Percentiles rank a stretch among this genome's conserved stretches.
These are phyloP conservation scores for Kalmanozyma brasiliensis DNA, from an alignment of 1,284 basidiomycete genomes.

Conservation along the genomic window DNA sequence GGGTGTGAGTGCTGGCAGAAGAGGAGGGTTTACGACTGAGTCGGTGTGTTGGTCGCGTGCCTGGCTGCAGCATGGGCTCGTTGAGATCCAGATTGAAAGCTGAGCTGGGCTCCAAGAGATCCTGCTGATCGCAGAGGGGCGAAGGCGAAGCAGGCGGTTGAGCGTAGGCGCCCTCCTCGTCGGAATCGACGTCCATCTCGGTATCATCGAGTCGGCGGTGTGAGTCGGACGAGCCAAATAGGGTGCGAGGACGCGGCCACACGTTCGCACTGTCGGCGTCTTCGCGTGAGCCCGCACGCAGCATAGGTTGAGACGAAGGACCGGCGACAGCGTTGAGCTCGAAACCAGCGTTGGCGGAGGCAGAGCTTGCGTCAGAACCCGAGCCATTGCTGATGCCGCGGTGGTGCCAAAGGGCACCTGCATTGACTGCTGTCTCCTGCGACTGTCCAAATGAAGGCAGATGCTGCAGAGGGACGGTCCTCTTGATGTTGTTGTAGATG, in stretches of 20 bases:
- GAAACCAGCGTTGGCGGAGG: slow-evolving; percentile 28
- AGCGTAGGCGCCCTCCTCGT: slow-evolving; percentile 32
- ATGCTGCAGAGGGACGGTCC: slow-evolving; percentile 36
- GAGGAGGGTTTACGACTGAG: slow-evolving; percentile 33
- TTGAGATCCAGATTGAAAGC: slow-evolving; percentile 24
- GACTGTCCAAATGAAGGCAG: slow-evolving; percentile 22
- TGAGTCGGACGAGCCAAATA: slow-evolving; percentile 33
- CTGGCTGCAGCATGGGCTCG: slow-evolving; percentile 43
- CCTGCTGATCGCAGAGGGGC: slow-evolving; percentile 39
- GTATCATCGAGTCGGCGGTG: slow-evolving; percentile 23
- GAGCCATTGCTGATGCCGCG: slow-evolving; percentile 38
- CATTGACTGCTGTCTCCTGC: neutral
- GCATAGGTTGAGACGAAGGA: slow-evolving; percentile 41
- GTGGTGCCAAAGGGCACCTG: slow-evolving; percentile 31
- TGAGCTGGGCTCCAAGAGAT: slow-evolving; percentile 16
- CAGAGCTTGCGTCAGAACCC: slow-evolving; percentile 38
- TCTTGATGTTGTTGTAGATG: slow-evolving; percentile 28
- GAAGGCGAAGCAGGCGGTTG: slow-evolving; percentile 50
- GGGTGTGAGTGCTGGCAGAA: slow-evolving; percentile 26
- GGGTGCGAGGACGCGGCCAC: slow-evolving; percentile 22
- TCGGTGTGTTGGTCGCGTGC: slow-evolving; percentile 30
- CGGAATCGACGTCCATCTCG: slow-evolving; percentile 51
- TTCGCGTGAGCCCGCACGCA: slow-evolving; percentile 26
- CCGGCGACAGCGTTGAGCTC: slow-evolving; percentile 32
- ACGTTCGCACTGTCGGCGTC: slow-evolving; percentile 3